Percentiles rank a stretch among this genome's conserved stretches.
phyloP scores from a whole-genome alignment of 2,329 filamentous ascomycete genomes.

The Coleophoma eucalyptorum region DNA sequence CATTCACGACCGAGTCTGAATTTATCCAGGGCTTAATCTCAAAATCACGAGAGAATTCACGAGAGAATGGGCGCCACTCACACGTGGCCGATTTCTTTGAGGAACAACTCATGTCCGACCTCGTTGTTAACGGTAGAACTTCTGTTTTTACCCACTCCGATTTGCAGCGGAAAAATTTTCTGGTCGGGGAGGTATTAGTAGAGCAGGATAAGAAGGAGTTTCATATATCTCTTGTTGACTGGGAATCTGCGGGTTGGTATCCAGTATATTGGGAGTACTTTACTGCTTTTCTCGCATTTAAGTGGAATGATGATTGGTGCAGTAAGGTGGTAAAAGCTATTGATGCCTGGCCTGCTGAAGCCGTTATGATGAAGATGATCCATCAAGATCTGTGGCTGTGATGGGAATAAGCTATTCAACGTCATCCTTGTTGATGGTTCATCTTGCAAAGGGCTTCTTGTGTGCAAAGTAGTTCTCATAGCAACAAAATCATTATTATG shows the following conservation, averaged over 20 bases:
- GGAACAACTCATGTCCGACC: constrained; percentile 1
- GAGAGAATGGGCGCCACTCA: constrained; percentile 6
- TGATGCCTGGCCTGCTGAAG: constrained; percentile 12
- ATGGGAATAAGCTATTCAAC: background rate
- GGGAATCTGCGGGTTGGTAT: constrained; percentile 16
- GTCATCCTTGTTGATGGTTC: background rate
- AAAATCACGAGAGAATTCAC: constrained; percentile 6
- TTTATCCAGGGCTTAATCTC: constrained; percentile 5
- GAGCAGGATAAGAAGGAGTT: constrained; percentile 1
- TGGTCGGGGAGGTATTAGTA: constrained; percentile 4
- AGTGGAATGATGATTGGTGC: constrained; percentile 15
- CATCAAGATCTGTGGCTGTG: constrained; percentile 9
- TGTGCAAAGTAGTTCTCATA: background rate
- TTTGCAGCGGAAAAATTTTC: constrained; percentile 14
- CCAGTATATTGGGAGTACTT: constrained; percentile 15
- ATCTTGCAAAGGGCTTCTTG: background rate
- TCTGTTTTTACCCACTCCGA: constrained; percentile 13
- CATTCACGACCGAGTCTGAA: constrained; percentile 1
- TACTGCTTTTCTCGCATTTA: constrained; percentile 11
- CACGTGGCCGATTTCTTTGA: constrained; percentile 10
- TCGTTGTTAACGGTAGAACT: constrained; percentile 1
- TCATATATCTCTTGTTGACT: constrained; percentile 10
- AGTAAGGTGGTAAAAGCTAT: constrained; percentile 7
- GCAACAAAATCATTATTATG: background rate
- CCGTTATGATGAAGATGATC: constrained; percentile 10